Conservation (phyloP, 1,284 basidiomycete genomes). For the Microbotryum lychnidis-dioicae region DNA sequence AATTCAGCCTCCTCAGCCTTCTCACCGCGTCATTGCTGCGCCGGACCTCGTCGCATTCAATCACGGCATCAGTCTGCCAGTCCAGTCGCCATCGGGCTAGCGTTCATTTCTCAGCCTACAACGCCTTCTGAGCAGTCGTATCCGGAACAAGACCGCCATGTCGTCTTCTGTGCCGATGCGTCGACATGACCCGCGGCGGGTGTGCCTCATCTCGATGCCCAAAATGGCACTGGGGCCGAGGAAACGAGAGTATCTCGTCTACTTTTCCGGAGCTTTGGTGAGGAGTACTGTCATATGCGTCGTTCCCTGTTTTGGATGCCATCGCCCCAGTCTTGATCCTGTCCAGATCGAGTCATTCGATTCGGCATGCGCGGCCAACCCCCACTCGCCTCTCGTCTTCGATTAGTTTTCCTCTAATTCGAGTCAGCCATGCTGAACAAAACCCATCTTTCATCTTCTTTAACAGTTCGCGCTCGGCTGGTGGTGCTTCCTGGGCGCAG, state of each 20-base stretch:
- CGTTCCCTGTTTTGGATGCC: background rate
- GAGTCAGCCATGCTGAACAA: background rate
- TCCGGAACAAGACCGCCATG: no score
- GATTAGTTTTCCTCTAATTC: background rate
- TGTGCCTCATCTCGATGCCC: constrained; percentile 33
- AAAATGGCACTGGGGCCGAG: constrained; percentile 27
- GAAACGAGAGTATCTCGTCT: constrained; percentile 75
- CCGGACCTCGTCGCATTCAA: no score
- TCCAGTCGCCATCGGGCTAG: no score
- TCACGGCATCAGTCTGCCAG: no score
- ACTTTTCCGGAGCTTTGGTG: constrained; percentile 81
- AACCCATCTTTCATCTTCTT: constrained; percentile 1
- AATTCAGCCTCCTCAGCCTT: no score
- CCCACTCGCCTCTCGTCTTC: background rate
- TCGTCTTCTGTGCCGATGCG: constrained; percentile 11
- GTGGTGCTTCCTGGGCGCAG: constrained; percentile 94
- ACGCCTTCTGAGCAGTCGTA: no score
- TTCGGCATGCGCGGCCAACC: background rate
- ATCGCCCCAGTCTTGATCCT: no score
- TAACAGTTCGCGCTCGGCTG: constrained; percentile 79
- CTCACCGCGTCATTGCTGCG: no score
- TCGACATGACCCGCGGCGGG: constrained; percentile 29
- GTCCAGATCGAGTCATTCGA: background rate
- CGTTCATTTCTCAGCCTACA: no score
- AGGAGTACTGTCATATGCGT: constrained; percentile 44